Evolutionary conservation across 2,329 filamentous ascomycete species (phyloP).

Genomic region (Penicillium sp.): DNA sequence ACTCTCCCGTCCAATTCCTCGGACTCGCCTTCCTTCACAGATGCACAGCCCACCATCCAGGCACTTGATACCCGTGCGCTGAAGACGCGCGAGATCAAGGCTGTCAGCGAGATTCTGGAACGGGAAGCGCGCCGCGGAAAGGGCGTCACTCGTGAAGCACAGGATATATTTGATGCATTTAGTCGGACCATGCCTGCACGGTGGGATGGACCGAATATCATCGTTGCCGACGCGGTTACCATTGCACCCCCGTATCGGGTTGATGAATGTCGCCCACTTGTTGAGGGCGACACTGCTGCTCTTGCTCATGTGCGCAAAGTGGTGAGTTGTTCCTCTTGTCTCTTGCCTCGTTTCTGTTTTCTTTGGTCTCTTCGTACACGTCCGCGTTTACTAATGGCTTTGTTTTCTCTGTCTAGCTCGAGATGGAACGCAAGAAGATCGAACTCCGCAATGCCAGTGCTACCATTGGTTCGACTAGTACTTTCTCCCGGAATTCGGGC

Average conservation of each 20-base stretch:
- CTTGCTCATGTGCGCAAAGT: conserved; percentile 50
- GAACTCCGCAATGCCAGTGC: conserved; percentile 44
- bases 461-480: conserved; percentile 35
- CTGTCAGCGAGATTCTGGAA: conserved; percentile 58
- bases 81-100: conserved; percentile 56
- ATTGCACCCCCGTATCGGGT: conserved; percentile 60
- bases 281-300: conserved; percentile 43
- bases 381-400: neutral
- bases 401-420: conserved; percentile 31
- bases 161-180: conserved; percentile 64
- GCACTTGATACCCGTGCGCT: conserved; percentile 57
- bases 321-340: conserved; percentile 35
- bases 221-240: conserved; percentile 62
- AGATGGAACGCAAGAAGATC: conserved; percentile 52
- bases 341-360: neutral
- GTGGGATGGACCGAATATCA: conserved; percentile 61
- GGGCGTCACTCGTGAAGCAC: conserved; percentile 61
- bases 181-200: conserved; percentile 61
- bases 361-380: neutral
- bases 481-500: conserved; percentile 25
- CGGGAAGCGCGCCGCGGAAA: conserved; percentile 60
- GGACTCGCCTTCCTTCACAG: conserved; percentile 46
- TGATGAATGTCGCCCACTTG: conserved; percentile 53
- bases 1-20: conserved; percentile 36
- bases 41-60: conserved; percentile 46